Evolutionary conservation across 805 yeast genomes (phyloP).

Genomic region (Allodekkera sacchari): DNA sequence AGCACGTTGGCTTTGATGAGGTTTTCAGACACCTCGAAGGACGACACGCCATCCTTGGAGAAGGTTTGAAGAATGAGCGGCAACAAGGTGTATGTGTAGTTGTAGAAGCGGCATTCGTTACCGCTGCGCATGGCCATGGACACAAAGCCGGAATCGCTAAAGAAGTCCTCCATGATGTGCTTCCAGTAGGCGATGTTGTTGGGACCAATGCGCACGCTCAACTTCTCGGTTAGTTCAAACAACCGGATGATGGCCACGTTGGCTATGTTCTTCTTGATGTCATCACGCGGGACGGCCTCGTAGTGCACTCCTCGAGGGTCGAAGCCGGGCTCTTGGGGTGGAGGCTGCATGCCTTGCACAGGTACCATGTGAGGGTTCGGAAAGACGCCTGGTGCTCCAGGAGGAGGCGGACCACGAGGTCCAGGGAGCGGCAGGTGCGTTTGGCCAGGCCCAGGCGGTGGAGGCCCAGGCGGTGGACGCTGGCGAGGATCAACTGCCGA

Average conservation of each 20-base stretch:
- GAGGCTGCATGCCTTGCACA: too few species aligned
- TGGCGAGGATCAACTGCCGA: too few species aligned
- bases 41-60: conserved; percentile 41
- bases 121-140: conserved; percentile 38
- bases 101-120: conserved; percentile 48
- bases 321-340: too few species aligned
- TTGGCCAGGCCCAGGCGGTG: conserved; percentile 20
- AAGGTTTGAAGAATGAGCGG: conserved; percentile 52
- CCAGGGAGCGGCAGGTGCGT: too few species aligned
- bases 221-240: conserved; percentile 39
- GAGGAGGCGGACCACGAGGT: too few species aligned
- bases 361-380: too few species aligned
- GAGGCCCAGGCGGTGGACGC: too few species aligned
- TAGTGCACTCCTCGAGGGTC: too few species aligned
- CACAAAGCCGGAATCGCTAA: conserved; percentile 41
- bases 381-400: too few species aligned
- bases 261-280: conserved; percentile 27
- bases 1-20: conserved; percentile 43
- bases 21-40: conserved; percentile 43
- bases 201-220: conserved; percentile 32
- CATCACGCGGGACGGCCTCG: too few species aligned
- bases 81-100: conserved; percentile 54
- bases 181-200: conserved; percentile 43
- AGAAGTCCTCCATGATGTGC: conserved; percentile 39
- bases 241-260: conserved; percentile 44